A percentile compares a stretch with the other conserved stretches of the same genome.
Evolutionary conservation across 148 eudicot genomes (phyloP).

Genomic region (Limonium bicolor): DNA sequence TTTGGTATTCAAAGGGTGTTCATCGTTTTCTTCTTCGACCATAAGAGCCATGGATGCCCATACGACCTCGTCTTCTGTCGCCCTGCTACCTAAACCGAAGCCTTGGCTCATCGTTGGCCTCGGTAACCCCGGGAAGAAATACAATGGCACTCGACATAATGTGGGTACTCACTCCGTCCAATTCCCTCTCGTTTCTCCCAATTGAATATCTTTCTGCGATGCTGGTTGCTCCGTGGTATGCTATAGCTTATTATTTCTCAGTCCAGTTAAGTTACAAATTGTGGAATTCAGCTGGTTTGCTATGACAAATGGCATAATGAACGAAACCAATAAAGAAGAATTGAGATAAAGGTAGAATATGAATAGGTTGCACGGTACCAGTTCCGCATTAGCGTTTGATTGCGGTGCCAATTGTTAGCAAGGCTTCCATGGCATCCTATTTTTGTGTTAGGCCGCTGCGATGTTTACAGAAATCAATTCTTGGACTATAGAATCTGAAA

Average conservation of each 20-base stretch:
- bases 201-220: not conserved
- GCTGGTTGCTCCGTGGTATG: not conserved
- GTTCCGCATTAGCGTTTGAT: too few species aligned
- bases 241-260: not conserved
- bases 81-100: slow-evolving; percentile 15
- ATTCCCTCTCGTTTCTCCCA: not conserved
- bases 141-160: slow-evolving; percentile 41
- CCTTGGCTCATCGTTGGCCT: slow-evolving; percentile 59
- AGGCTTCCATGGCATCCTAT: too few species aligned
- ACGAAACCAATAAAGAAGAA: too few species aligned
- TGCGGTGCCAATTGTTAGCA: too few species aligned
- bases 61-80: slow-evolving; percentile 1
- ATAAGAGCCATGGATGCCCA: not conserved
- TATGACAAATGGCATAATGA: too few species aligned
- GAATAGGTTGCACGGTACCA: too few species aligned
- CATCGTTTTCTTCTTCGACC: slow-evolving; percentile 4
- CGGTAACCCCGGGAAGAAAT: slow-evolving; percentile 48
- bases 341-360: too few species aligned
- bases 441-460: too few species aligned
- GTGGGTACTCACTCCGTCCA: slow-evolving; percentile 8
- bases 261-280: too few species aligned
- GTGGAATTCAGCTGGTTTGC: too few species aligned
- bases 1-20: not conserved
- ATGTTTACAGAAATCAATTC: too few species aligned
- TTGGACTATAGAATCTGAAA: too few species aligned